Evolutionary conservation across 148 eudicot species (phyloP), one percentile per base, ranked within the genome.

Genomic region (Rhododendron ovatum): DNA sequence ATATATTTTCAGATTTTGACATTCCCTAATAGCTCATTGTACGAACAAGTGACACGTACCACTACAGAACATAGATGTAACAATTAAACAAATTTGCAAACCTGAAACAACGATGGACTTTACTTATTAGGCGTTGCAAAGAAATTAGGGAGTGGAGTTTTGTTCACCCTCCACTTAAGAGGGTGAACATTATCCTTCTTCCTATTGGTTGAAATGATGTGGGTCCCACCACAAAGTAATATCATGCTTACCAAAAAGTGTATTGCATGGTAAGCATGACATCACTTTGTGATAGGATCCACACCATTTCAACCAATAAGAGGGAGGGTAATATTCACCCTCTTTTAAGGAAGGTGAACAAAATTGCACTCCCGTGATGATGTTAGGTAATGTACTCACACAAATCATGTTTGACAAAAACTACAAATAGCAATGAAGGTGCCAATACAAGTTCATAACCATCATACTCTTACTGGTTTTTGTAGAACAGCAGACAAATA

Each of bases 401-500:
- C 67, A 88, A 77, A 63, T 78, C 65, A 48, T 33, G 57, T 82
- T 80, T 26, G 84, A 83, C 81, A 83, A 78, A 73, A 86, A 88
- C 61, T 22, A 59, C 18, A 63, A 7, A 50, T 7, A 77, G 26
- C 35, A 84, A n/a, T 65, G 17, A 81, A 67, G 61, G n/a, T 81
- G 30, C 84, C 81, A 85, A 43, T 28, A 69, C 24, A 39, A 73
- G 76, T 53, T 82, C 85, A 20, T 6, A n/a, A 51, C 10, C 82
- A 43, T 88, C 89, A 94, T 69, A 85, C 93, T 91, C 98, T 93
- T 11, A 93, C 95, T 63, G 98, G 98, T 88, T 98, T 98, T 87
- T 98, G 96, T 28, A 98, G 89, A 86, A 95, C 98, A 91, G 98
- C 98, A 67, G 98, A 98, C 88, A 98, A 87, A 88, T 93, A 94